phyloP scores from a whole-genome alignment of 805 yeast genomes.

The Lipomyces sp. region DNA sequence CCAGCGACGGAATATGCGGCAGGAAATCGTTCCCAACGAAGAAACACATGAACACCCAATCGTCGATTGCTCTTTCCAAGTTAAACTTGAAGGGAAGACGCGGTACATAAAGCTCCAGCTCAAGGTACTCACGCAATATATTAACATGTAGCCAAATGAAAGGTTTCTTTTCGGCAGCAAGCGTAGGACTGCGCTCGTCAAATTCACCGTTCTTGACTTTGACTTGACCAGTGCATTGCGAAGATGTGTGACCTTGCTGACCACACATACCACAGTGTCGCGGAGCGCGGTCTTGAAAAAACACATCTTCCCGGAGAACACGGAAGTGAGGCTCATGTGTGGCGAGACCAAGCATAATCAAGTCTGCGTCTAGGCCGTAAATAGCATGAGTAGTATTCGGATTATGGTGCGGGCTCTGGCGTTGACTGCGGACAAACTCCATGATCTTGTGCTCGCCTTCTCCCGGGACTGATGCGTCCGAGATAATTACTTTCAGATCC shows the following conservation, averaged over 20 bases:
- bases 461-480: conserved; percentile 98
- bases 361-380: conserved; percentile 97
- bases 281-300: conserved; percentile 71
- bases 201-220: conserved; percentile 52
- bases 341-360: conserved; percentile 92
- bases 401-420: conserved; percentile 82
- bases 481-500: conserved; percentile 80
- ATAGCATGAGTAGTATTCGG: conserved; percentile 96
- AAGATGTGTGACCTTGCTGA: conserved; percentile 32
- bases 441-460: conserved; percentile 99
- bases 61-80: conserved; percentile 94
- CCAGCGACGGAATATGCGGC: conserved; percentile 93
- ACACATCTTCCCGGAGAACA: conserved; percentile 94
- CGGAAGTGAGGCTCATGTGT: conserved; percentile 98
- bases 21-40: conserved; percentile 98
- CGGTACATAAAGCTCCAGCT: conserved; percentile 76
- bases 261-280: conserved; percentile 64
- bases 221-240: conserved; percentile 34
- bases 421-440: conserved; percentile 90
- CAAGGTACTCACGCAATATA: conserved; percentile 84
- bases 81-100: conserved; percentile 76
- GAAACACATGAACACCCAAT: conserved; percentile 98
- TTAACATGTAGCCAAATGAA: conserved; percentile 92
- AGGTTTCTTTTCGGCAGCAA: conserved; percentile 62
- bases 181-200: conserved; percentile 45